Percentiles rank a stretch among this genome's conserved stretches.
Conservation (phyloP, 169 alveolate species). For the Besnoitia besnoiti region DNA sequence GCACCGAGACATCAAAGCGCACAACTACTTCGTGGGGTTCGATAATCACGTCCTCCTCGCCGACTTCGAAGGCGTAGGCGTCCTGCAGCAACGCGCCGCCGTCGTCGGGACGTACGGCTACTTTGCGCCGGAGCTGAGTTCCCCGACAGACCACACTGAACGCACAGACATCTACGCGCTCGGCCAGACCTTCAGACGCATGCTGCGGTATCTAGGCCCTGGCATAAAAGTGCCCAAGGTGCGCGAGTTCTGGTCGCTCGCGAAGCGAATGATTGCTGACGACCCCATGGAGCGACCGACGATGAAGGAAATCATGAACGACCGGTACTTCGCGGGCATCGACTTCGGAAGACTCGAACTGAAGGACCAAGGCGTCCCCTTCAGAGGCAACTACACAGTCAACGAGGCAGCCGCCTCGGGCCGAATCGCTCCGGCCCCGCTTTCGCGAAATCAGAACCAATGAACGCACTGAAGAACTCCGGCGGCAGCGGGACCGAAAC, state of each 20-base stretch:
- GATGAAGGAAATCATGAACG: constrained; percentile 37
- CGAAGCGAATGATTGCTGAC: constrained; percentile 34
- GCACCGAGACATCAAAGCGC: constrained; percentile 63
- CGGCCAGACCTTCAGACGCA: constrained; percentile 44
- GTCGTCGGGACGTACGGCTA: constrained; percentile 53
- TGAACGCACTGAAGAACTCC: neutral
- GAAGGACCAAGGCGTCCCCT: constrained; percentile 23
- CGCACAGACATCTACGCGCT: constrained; percentile 55
- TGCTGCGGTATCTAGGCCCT: constrained; percentile 22
- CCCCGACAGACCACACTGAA: constrained; percentile 40
- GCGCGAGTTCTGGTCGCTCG: constrained; percentile 22
- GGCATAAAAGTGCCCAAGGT: constrained; percentile 10
- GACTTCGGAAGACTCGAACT: constrained; percentile 43
- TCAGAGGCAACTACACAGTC: neutral
- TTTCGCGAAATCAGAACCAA: no score
- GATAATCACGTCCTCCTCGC: constrained; percentile 65
- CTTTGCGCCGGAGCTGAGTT: constrained; percentile 55
- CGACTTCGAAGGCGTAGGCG: constrained; percentile 65
- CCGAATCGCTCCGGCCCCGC: no score
- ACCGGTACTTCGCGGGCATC: constrained; percentile 45
- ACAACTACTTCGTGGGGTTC: constrained; percentile 60
- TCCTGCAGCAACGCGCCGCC: constrained; percentile 38
- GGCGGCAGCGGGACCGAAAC: no score
- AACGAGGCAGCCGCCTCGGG: neutral
- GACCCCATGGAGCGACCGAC: constrained; percentile 40